Evolutionary conservation across 768 basidiomycete species (phyloP).

Genomic region (Suillus tomentosus): DNA sequence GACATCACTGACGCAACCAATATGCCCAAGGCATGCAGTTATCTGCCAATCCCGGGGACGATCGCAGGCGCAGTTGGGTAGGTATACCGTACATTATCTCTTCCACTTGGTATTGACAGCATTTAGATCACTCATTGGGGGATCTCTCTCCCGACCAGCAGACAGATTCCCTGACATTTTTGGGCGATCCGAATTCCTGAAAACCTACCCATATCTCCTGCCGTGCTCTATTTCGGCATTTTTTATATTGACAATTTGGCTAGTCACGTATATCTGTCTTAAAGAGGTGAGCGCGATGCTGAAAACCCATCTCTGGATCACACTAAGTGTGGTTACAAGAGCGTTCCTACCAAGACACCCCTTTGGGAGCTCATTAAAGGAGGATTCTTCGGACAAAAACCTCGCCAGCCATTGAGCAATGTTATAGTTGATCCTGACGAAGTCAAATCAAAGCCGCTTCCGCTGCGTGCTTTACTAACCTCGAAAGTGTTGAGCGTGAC

Average conservation of each 20-base stretch:
- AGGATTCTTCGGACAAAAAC: neutral
- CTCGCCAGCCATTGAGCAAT: neutral
- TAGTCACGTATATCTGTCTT: conserved; percentile 51
- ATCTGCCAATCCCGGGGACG: conserved; percentile 53
- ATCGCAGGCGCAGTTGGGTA: conserved; percentile 45
- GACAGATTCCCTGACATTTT: conserved; percentile 67
- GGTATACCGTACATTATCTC: conserved; percentile 16
- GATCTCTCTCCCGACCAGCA: conserved; percentile 59
- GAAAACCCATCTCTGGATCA: neutral
- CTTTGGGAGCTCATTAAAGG: neutral
- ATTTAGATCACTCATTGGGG: conserved; percentile 58
- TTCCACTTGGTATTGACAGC: conserved; percentile 4
- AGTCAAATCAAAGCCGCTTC: conserved; percentile 31
- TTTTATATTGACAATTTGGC: conserved; percentile 50
- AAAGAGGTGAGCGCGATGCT: conserved; percentile 45
- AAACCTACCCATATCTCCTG: conserved; percentile 70
- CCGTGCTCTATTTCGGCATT: conserved; percentile 65
- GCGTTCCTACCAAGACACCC: neutral
- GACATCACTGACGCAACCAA: conserved; percentile 42
- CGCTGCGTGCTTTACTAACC: conserved; percentile 52
- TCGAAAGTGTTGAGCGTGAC: conserved; percentile 57
- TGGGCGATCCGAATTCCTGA: conserved; percentile 56
- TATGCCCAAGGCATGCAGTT: conserved; percentile 49
- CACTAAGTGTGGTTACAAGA: neutral
- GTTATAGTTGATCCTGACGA: neutral